These are phyloP conservation scores for Linanthus parryae DNA, from an alignment of 148 eudicot species.

Conservation along the genomic window DNA sequence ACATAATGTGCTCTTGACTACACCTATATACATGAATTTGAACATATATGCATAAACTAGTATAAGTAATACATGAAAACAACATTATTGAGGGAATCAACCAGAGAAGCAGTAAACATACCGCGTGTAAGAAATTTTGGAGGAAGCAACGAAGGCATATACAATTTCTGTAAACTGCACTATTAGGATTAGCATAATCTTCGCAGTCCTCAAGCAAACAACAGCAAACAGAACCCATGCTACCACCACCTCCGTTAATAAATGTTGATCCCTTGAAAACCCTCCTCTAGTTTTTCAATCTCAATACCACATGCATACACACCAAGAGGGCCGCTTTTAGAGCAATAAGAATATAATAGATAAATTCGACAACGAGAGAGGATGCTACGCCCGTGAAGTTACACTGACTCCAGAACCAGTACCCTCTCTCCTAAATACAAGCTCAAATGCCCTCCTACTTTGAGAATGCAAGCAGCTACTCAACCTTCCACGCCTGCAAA, in stretches of 20 bases:
- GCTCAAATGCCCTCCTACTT: constrained; percentile 2
- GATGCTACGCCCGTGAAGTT: constrained; percentile 36
- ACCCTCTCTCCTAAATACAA: constrained; percentile 28
- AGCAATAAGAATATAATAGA: background rate
- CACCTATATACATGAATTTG: no score
- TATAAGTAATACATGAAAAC: no score
- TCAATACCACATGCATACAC: constrained; percentile 7
- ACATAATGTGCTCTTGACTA: no score
- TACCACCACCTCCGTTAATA: constrained; percentile 16
- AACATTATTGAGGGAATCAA: background rate
- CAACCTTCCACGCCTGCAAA: background rate
- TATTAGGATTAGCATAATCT: constrained; percentile 56
- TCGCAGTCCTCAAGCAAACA: constrained; percentile 59
- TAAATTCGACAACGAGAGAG: constrained; percentile 34
- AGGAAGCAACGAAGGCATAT: constrained; percentile 55
- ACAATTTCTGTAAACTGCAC: constrained; percentile 60
- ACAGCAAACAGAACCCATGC: constrained; percentile 75
- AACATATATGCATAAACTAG: no score
- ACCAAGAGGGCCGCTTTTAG: background rate
- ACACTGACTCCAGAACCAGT: constrained; percentile 32
- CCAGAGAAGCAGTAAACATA: constrained; percentile 20
- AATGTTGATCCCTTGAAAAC: constrained; percentile 7
- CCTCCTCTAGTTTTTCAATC: constrained; percentile 10
- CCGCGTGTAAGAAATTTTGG: constrained; percentile 65
- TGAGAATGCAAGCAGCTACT: background rate